A percentile compares a stretch with the other conserved stretches of the same genome.
phyloP scores from a whole-genome alignment of 2,329 filamentous ascomycete species.

The Pseudogymnoascus sp. region DNA sequence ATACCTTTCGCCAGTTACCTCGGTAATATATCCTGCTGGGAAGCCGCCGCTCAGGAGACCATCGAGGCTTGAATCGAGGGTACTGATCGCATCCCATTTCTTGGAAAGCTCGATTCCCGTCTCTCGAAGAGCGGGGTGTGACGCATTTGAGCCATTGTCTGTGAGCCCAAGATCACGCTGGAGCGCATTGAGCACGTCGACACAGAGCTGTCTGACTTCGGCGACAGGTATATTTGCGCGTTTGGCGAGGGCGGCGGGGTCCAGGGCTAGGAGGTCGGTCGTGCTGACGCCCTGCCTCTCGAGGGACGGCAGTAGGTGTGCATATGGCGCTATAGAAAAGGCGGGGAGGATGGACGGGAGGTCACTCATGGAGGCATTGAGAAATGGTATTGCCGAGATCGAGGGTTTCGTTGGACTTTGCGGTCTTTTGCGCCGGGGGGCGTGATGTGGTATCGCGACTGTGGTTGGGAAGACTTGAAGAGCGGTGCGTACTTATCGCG shows the following conservation, averaged over 20 bases:
- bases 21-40: constrained; percentile 71
- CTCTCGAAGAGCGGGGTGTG: constrained; percentile 20
- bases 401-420: constrained; percentile 9
- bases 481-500: background rate
- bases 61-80: constrained; percentile 68
- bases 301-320: constrained; percentile 67
- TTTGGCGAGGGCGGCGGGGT: constrained; percentile 74
- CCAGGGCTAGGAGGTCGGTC: constrained; percentile 76
- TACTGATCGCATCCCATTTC: constrained; percentile 60
- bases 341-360: constrained; percentile 72
- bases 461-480: background rate
- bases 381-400: background rate
- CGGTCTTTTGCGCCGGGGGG: constrained; percentile 14
- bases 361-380: constrained; percentile 63
- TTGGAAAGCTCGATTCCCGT: constrained; percentile 31
- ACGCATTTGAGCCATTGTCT: constrained; percentile 9
- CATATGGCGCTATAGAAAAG: constrained; percentile 63
- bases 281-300: constrained; percentile 72
- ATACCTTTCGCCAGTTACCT: constrained; percentile 84
- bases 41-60: constrained; percentile 66
- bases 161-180: constrained; percentile 43
- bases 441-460: background rate
- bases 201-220: constrained; percentile 67
- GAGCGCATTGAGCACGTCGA: constrained; percentile 57
- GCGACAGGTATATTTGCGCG: constrained; percentile 72